These are phyloP conservation scores for Scedosporium aurantiacum DNA, from an alignment of 2,329 filamentous ascomycete species.

Conservation along the genomic window DNA sequence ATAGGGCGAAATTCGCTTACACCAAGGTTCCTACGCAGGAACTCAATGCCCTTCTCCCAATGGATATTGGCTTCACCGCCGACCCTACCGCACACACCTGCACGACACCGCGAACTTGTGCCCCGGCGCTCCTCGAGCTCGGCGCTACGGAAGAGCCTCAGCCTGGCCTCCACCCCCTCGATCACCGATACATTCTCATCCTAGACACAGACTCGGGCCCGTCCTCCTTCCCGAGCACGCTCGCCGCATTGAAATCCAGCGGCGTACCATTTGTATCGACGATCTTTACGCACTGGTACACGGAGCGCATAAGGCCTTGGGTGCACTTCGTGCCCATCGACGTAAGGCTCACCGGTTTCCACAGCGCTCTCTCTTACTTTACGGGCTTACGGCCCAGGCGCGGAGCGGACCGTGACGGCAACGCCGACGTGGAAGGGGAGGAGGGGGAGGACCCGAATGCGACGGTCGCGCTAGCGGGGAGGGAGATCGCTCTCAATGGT, in stretches of 20 bases:
- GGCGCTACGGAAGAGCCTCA: slow-evolving; percentile 2
- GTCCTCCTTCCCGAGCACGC: slow-evolving; percentile 45
- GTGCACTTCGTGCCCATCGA: slow-evolving; percentile 73
- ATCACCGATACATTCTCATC: slow-evolving; percentile 60
- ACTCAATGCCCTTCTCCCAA: slow-evolving; percentile 40
- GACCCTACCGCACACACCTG: slow-evolving; percentile 1
- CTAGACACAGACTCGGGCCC: slow-evolving; percentile 61
- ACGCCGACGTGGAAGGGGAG: slow-evolving; percentile 35
- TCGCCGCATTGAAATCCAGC: slow-evolving; percentile 48
- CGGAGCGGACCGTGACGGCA: slow-evolving; percentile 30
- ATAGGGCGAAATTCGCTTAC: slow-evolving; percentile 36
- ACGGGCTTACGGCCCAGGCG: slow-evolving; percentile 39
- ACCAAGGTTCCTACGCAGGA: slow-evolving; percentile 39
- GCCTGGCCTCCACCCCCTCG: slow-evolving; percentile 41
- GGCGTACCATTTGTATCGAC: slow-evolving; percentile 61
- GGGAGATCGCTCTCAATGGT: slow-evolving; percentile 4
- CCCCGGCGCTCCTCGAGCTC: slow-evolving; percentile 41
- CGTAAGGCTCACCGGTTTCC: slow-evolving; percentile 59
- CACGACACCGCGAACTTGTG: slow-evolving; percentile 24
- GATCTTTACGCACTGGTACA: slow-evolving; percentile 71
- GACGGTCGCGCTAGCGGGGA: slow-evolving; percentile 1
- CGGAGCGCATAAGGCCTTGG: slow-evolving; percentile 64
- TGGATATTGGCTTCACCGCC: slow-evolving; percentile 43
- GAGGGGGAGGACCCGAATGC: slow-evolving; percentile 19
- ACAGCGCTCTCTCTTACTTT: slow-evolving; percentile 67